Evolutionary conservation across 139 green algal genomes (phyloP).

Genomic region (Chlamydomonas sp.): DNA sequence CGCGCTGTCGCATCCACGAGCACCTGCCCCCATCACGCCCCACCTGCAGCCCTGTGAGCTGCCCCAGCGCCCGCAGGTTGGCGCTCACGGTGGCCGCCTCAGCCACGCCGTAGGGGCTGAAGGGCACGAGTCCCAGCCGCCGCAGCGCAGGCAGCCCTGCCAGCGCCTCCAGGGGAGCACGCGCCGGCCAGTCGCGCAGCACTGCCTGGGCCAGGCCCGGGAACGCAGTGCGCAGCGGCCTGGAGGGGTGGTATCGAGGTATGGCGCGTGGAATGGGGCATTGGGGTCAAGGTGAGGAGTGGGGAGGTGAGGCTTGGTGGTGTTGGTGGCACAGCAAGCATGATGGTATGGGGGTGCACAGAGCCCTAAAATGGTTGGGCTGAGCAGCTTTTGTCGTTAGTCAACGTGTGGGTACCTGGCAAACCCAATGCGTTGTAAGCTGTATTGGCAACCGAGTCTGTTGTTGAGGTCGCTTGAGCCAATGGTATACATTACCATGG

Average conservation of each 20-base stretch:
- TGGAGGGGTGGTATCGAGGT: background rate
- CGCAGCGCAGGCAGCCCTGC: background rate
- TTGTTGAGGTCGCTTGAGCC: no score
- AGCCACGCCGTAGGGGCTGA: background rate
- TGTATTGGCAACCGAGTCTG: no score
- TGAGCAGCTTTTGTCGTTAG: no score
- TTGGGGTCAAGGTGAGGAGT: background rate
- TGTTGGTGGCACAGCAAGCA: no score
- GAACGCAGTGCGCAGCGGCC: slow-evolving; percentile 19
- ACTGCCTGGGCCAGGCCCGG: background rate
- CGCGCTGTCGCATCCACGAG: background rate
- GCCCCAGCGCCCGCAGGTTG: slow-evolving; percentile 6
- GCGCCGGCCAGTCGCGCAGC: slow-evolving; percentile 22
- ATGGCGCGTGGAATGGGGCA: background rate
- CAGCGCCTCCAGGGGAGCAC: background rate
- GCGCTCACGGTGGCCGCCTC: background rate
- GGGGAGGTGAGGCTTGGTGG: background rate
- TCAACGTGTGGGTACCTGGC: no score
- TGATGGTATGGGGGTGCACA: no score
- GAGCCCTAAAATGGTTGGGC: no score
- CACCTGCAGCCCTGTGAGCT: background rate
- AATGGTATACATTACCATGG: no score
- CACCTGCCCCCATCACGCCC: background rate
- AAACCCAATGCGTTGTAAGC: no score
- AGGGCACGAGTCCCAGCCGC: slow-evolving; percentile 24